Conservation (phyloP, 1,139 yeast genomes). For the Suhomyces kunorum region DNA sequence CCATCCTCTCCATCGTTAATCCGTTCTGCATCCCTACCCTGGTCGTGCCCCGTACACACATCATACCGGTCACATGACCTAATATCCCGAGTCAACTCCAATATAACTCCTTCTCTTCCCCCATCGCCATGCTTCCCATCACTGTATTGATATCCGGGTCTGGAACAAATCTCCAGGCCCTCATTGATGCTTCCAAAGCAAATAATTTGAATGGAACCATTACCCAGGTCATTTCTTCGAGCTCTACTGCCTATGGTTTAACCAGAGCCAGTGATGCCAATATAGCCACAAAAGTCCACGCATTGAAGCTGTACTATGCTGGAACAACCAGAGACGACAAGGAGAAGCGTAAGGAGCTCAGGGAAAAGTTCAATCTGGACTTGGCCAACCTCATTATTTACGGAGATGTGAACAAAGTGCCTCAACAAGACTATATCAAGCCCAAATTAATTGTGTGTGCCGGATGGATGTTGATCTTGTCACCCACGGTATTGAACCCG, state of each 20-base stretch:
- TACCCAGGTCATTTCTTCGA: slow-evolving; percentile 79
- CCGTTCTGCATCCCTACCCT: too few relatives aligned
- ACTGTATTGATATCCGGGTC: slow-evolving; percentile 90
- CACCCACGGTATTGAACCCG: slow-evolving; percentile 72
- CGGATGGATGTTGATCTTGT: slow-evolving; percentile 95
- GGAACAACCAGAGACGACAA: slow-evolving; percentile 68
- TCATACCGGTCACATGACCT: slow-evolving; percentile 6
- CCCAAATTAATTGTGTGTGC: slow-evolving; percentile 95
- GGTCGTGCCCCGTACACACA: neutral
- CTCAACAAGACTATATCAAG: slow-evolving; percentile 32
- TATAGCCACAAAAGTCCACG: slow-evolving; percentile 72
- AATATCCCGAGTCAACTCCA: slow-evolving; percentile 8
- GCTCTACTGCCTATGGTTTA: slow-evolving; percentile 79
- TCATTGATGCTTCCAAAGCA: slow-evolving; percentile 67
- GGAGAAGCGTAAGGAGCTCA: slow-evolving; percentile 55
- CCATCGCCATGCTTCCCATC: slow-evolving; percentile 27
- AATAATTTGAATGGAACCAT: slow-evolving; percentile 56
- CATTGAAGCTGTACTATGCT: slow-evolving; percentile 71
- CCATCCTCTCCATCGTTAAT: too few relatives aligned
- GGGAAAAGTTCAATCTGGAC: slow-evolving; percentile 75
- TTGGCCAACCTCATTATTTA: slow-evolving; percentile 66
- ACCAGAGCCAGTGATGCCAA: slow-evolving; percentile 68
- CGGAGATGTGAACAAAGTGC: slow-evolving; percentile 38
- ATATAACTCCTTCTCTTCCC: neutral
- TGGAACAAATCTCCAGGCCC: slow-evolving; percentile 91